A percentile compares a stretch with the other conserved stretches of the same genome.
Evolutionary conservation across 2,329 filamentous ascomycete genomes (phyloP).

Genomic region (Scolecobasidium constrictum): DNA sequence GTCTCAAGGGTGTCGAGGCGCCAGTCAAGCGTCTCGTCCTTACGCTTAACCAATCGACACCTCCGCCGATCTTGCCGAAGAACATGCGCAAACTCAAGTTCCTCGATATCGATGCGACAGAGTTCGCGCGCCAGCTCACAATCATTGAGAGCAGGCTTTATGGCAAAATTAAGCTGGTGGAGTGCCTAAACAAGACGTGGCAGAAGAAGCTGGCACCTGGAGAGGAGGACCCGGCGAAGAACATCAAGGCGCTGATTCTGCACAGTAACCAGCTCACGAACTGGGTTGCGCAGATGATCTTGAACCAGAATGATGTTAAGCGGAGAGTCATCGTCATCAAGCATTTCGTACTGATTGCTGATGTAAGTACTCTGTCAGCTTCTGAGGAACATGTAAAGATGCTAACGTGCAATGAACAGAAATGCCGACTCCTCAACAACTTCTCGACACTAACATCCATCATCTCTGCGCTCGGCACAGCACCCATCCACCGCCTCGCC

Average conservation of each 20-base stretch:
- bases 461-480: slow-evolving; percentile 88
- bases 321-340: slow-evolving; percentile 96
- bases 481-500: slow-evolving; percentile 86
- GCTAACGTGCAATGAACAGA: slow-evolving; percentile 43
- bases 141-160: slow-evolving; percentile 94
- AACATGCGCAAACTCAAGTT: slow-evolving; percentile 99
- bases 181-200: slow-evolving; percentile 98
- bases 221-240: slow-evolving; percentile 76
- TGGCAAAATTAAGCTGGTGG: slow-evolving; percentile 88
- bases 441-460: slow-evolving; percentile 97
- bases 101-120: slow-evolving; percentile 86
- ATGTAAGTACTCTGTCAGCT: slow-evolving; percentile 49
- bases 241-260: slow-evolving; percentile 91
- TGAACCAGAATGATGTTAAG: slow-evolving; percentile 88
- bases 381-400: neutral
- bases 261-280: slow-evolving; percentile 99
- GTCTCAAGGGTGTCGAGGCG: slow-evolving; percentile 77
- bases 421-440: slow-evolving; percentile 89
- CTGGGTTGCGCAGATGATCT: slow-evolving; percentile 98
- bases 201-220: slow-evolving; percentile 83
- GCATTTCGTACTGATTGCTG: slow-evolving; percentile 91
- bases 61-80: slow-evolving; percentile 85
- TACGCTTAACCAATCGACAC: slow-evolving; percentile 65
- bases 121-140: slow-evolving; percentile 95
- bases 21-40: slow-evolving; percentile 77